phyloP scores from a whole-genome alignment of 345 rosid genomes.

The Excoecaria agallocha region DNA sequence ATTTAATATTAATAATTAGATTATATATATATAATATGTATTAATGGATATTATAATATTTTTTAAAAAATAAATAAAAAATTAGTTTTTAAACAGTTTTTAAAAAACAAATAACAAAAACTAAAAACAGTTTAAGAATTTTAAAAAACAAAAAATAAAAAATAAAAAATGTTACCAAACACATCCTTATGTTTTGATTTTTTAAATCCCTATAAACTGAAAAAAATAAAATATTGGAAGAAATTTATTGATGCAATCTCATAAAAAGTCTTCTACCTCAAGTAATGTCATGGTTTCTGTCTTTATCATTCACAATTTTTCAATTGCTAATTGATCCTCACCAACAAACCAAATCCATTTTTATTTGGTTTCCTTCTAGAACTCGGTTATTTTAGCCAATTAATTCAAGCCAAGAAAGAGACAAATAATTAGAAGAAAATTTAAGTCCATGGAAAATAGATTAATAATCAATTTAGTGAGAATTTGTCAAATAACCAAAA shows the following conservation, averaged over 20 bases:
- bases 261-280: background rate
- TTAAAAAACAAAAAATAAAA: too few species aligned
- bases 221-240: background rate
- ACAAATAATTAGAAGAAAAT: background rate
- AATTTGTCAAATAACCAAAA: background rate
- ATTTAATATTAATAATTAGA: too few species aligned
- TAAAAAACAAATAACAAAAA: too few species aligned
- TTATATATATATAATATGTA: too few species aligned
- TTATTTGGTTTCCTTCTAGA: background rate
- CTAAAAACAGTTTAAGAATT: too few species aligned
- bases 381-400: background rate
- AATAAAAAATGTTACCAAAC: too few species aligned
- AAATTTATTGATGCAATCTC: background rate
- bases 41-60: too few species aligned
- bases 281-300: background rate
- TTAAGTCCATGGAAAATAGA: background rate
- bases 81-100: too few species aligned
- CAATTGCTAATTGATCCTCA: background rate
- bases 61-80: too few species aligned
- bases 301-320: background rate
- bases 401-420: background rate
- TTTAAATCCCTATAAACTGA: too few species aligned
- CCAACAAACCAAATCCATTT: background rate
- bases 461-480: background rate
- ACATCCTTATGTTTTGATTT: too few species aligned